Evolutionary conservation across 305 asterid genomes (phyloP).

Genomic region (Plantago rigida): DNA sequence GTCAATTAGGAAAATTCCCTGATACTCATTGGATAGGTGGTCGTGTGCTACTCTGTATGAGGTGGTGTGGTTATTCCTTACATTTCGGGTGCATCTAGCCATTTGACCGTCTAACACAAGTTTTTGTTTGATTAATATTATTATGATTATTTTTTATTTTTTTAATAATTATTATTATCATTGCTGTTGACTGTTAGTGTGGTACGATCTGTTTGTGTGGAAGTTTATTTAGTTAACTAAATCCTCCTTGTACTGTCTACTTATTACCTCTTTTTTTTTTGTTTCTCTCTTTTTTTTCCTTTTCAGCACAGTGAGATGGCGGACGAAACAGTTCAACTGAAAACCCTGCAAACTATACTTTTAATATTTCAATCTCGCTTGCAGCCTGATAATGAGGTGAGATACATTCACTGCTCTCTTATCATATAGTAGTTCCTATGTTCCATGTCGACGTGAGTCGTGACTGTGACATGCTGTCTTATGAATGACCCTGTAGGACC

Average conservation of each 20-base stretch:
- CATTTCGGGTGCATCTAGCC: no score
- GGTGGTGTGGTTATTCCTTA: no score
- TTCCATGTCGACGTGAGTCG: constrained; percentile 17
- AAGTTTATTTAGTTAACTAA: constrained; percentile 1
- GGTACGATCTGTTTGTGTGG: neutral
- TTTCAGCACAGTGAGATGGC: constrained; percentile 93
- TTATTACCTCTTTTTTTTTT: neutral
- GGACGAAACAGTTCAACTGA: constrained; percentile 84
- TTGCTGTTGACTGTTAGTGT: no score
- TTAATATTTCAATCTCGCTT: constrained; percentile 80
- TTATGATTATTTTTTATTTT: no score
- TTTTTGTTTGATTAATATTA: no score
- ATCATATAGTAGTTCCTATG: constrained; percentile 12
- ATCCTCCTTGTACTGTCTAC: constrained; percentile 6
- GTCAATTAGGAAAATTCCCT: no score
- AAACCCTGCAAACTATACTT: constrained; percentile 89
- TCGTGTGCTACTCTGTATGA: no score
- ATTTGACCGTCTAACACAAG: no score
- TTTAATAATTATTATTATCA: no score
- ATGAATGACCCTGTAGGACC: constrained; percentile 19
- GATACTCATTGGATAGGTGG: no score
- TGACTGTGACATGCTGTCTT: constrained; percentile 8
- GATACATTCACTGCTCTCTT: constrained; percentile 15
- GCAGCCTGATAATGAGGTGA: constrained; percentile 89
- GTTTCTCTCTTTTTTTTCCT: neutral